phyloP scores from a whole-genome alignment of 768 basidiomycete species.

The Russula foetens region DNA sequence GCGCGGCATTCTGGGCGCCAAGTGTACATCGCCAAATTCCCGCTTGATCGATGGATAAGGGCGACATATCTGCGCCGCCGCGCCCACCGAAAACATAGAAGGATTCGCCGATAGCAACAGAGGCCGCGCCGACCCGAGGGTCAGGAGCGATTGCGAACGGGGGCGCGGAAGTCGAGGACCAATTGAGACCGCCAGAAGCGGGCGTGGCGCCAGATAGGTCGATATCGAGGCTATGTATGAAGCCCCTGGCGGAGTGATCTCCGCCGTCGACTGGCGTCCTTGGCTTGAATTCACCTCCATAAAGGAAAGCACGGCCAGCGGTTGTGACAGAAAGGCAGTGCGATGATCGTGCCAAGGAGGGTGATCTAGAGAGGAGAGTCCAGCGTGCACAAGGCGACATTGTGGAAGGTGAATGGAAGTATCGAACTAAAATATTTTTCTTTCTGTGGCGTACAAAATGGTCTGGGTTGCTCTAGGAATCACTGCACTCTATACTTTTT shows the following conservation, averaged over 20 bases:
- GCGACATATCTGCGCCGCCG: conserved; percentile 31
- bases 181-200: neutral
- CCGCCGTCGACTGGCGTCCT: conserved; percentile 18
- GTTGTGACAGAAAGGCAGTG: conserved; percentile 28
- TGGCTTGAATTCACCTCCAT: conserved; percentile 38
- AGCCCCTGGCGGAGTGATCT: conserved; percentile 31
- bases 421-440: too few relatives aligned
- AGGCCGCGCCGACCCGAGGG: conserved; percentile 3
- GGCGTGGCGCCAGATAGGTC: conserved; percentile 17
- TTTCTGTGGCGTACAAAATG: too few relatives aligned
- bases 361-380: neutral
- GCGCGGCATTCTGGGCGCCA: neutral
- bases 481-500: too few relatives aligned
- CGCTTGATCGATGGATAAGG: conserved; percentile 25
- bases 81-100: conserved; percentile 25
- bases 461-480: too few relatives aligned
- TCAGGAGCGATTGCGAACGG: neutral
- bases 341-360: conserved; percentile 32
- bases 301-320: conserved; percentile 25
- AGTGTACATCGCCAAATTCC: neutral
- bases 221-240: conserved; percentile 25
- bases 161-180: neutral
- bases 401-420: neutral
- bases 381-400: neutral
- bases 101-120: neutral